phyloP scores from a whole-genome alignment of 164 flowering plant genomes.

The Cinnamomum micranthum region DNA sequence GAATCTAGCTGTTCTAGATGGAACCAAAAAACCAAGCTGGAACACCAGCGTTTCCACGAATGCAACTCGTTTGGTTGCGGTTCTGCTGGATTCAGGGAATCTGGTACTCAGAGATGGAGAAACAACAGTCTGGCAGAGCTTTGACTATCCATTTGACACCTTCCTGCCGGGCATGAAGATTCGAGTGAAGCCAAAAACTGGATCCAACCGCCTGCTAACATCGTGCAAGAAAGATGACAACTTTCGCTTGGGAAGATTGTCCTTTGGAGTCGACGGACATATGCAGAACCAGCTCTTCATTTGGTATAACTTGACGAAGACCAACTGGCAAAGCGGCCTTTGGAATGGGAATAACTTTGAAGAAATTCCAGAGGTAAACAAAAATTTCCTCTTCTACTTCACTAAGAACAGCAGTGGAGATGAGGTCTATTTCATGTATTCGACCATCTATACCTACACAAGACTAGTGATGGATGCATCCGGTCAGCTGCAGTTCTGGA shows the following conservation, averaged over 20 bases:
- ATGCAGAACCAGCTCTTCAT: not conserved
- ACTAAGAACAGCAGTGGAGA: not conserved
- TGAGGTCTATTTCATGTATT: not conserved
- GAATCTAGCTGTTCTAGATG: not conserved
- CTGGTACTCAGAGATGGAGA: not conserved
- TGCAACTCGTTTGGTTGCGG: not conserved
- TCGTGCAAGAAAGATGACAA: conserved; percentile 18
- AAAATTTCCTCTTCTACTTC: not conserved
- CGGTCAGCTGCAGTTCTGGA: conserved; percentile 7
- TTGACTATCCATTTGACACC: conserved; percentile 4
- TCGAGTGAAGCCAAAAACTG: conserved; percentile 10
- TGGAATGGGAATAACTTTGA: conserved; percentile 9
- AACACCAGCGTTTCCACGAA: not conserved
- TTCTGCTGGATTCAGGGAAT: conserved; percentile 7
- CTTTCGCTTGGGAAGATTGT: not conserved
- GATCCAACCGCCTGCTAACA: not conserved
- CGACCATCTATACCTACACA: not conserved
- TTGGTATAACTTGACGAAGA: not conserved
- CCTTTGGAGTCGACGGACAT: not conserved
- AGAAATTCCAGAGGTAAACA: not conserved
- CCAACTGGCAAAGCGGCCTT: not conserved
- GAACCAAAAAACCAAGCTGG: not conserved
- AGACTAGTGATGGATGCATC: not conserved
- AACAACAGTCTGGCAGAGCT: conserved; percentile 1
- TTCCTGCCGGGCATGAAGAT: conserved; percentile 14